Conservation (phyloP, 1,284 basidiomycete genomes). For the Moesziomyces sp. region DNA sequence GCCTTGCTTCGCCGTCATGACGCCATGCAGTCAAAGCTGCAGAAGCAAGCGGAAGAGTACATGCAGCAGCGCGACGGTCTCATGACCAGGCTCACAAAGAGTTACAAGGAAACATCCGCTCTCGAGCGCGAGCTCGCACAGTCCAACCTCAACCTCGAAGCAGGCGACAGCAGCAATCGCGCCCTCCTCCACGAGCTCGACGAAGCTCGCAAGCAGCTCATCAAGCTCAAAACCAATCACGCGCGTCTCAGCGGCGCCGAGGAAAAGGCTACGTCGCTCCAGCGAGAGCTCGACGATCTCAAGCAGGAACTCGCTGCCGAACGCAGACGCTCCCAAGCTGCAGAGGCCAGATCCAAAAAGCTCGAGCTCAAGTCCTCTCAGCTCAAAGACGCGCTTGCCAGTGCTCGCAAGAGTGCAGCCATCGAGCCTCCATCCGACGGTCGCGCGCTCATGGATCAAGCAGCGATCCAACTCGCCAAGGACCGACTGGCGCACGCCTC, state of each 20-base stretch:
- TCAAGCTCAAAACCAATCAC: constrained; percentile 77
- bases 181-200: constrained; percentile 80
- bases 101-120: constrained; percentile 51
- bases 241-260: constrained; percentile 73
- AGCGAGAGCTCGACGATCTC: constrained; percentile 80
- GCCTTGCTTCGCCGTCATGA: constrained; percentile 87
- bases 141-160: constrained; percentile 82
- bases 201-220: constrained; percentile 77
- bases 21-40: constrained; percentile 77
- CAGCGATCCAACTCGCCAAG: constrained; percentile 32
- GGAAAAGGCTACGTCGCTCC: constrained; percentile 16
- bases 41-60: constrained; percentile 65
- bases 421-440: constrained; percentile 12
- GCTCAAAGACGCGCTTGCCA: constrained; percentile 41
- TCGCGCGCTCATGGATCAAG: constrained; percentile 30
- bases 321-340: constrained; percentile 76
- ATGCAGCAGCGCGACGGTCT: constrained; percentile 58
- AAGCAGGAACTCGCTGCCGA: constrained; percentile 84
- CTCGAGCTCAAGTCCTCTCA: constrained; percentile 60
- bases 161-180: constrained; percentile 82
- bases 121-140: constrained; percentile 79
- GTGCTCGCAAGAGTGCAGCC: constrained; percentile 26
- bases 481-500: constrained; percentile 35
- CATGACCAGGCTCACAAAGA: constrained; percentile 54
- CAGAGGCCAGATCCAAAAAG: constrained; percentile 76